Evolutionary conservation across 805 yeast genomes (phyloP).

Genomic region (Torulaspora maleeae): DNA sequence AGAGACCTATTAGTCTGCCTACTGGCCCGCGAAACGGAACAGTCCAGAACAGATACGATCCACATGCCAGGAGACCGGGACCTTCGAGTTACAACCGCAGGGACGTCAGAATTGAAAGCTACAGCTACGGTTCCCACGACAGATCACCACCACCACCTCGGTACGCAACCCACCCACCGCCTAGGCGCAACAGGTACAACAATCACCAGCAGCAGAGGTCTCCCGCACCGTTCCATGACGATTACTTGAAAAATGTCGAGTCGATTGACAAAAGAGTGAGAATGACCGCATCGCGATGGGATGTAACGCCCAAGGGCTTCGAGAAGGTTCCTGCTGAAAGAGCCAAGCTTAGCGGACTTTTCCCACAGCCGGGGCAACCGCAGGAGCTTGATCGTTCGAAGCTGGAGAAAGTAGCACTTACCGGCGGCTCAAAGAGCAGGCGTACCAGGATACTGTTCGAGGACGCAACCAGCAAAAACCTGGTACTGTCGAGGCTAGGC

Average conservation of each 20-base stretch:
- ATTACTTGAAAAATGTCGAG: slow-evolving; percentile 38
- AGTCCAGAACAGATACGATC: slow-evolving; percentile 7
- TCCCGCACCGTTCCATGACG: slow-evolving; percentile 5
- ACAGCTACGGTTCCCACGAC: background rate
- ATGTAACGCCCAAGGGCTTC: slow-evolving; percentile 63
- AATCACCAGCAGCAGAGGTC: background rate
- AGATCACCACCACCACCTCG: slow-evolving; percentile 3
- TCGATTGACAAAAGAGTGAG: slow-evolving; percentile 52
- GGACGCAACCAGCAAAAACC: slow-evolving; percentile 28
- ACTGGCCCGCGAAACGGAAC: slow-evolving; percentile 19
- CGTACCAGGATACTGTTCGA: slow-evolving; percentile 37
- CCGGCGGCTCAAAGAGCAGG: slow-evolving; percentile 18
- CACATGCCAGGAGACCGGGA: background rate
- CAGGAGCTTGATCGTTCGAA: slow-evolving; percentile 31
- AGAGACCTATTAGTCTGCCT: slow-evolving; percentile 10
- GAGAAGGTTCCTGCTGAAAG: slow-evolving; percentile 69
- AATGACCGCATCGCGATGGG: slow-evolving; percentile 56
- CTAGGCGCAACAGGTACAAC: slow-evolving; percentile 4
- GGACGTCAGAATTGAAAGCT: background rate
- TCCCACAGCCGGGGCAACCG: slow-evolving; percentile 68
- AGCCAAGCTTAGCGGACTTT: slow-evolving; percentile 74
- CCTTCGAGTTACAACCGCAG: background rate
- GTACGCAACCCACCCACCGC: background rate
- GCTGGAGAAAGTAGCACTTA: slow-evolving; percentile 15
- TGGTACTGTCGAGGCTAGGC: slow-evolving; percentile 27